Conservation (phyloP, 2,329 filamentous ascomycete species). For the Chaetomiaceae sp. region DNA sequence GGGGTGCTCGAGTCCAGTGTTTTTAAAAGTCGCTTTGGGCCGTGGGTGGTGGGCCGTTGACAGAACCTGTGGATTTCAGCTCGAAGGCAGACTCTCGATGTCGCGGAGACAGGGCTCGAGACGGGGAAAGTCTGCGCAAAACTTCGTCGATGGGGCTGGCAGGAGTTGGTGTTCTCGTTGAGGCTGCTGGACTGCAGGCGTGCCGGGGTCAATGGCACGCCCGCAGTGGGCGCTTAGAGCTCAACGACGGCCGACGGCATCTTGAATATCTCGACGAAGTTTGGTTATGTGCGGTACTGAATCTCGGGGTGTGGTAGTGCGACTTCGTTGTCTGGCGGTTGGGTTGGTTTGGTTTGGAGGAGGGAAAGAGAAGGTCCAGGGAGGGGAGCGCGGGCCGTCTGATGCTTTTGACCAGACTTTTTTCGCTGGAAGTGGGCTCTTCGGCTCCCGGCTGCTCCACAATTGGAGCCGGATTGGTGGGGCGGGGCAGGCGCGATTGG, state of each 20-base stretch:
- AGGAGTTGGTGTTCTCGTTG: slow-evolving; percentile 66
- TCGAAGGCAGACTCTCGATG: slow-evolving; percentile 25
- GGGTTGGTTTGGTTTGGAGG: slow-evolving; percentile 34
- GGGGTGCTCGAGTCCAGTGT: not conserved
- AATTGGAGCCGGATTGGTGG: slow-evolving; percentile 21
- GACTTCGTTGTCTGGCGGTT: slow-evolving; percentile 62
- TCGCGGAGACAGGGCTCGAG: slow-evolving; percentile 23
- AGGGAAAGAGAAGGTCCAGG: slow-evolving; percentile 30
- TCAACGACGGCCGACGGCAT: slow-evolving; percentile 77
- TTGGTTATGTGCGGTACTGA: slow-evolving; percentile 36
- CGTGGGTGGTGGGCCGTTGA: slow-evolving; percentile 17
- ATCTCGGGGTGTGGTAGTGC: slow-evolving; percentile 41
- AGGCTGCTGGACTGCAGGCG: slow-evolving; percentile 81
- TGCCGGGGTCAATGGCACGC: slow-evolving; percentile 47
- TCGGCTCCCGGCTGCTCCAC: slow-evolving; percentile 4
- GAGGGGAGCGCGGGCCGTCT: slow-evolving; percentile 32
- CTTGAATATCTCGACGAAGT: slow-evolving; percentile 64
- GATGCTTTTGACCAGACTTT: slow-evolving; percentile 30
- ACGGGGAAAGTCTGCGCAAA: slow-evolving; percentile 57
- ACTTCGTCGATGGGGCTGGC: slow-evolving; percentile 63
- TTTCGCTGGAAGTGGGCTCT: slow-evolving; percentile 22
- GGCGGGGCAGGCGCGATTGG: slow-evolving; percentile 12
- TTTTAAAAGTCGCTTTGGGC: slow-evolving; percentile 14
- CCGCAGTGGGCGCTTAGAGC: slow-evolving; percentile 89
- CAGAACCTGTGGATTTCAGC: slow-evolving; percentile 22